Conservation (phyloP, 1,284 basidiomycete species). For the Irpex rosettiformis region DNA sequence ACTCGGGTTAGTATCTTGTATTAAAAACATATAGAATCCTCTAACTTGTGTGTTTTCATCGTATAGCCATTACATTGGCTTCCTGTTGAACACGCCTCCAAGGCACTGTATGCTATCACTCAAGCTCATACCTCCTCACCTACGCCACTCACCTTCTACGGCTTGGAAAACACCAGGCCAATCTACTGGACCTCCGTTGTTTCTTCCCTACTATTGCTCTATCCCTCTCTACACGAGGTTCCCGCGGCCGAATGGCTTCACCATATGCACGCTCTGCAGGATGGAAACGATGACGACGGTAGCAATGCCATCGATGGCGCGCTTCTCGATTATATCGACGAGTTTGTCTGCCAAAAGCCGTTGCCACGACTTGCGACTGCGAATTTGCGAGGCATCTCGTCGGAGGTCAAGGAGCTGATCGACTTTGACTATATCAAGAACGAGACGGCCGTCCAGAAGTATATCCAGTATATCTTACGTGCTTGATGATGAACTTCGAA, state of each 20-base stretch:
- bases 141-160: not conserved
- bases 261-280: not conserved
- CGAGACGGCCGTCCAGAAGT: not conserved
- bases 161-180: slow-evolving; percentile 1
- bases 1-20: not conserved
- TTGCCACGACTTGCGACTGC: not conserved
- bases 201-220: not conserved
- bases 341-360: not conserved
- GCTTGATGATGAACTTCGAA: not conserved
- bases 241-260: not conserved
- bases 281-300: not conserved
- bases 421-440: not conserved
- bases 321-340: not conserved
- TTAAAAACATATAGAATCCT: not conserved
- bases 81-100: not conserved
- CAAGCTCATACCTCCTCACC: not conserved
- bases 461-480: not conserved
- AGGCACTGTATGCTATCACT: not conserved
- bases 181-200: not conserved
- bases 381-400: not conserved
- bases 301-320: not conserved
- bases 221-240: not conserved
- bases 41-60: not conserved
- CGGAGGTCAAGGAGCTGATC: not conserved
- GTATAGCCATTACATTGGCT: not conserved